phyloP scores from a whole-genome alignment of 2,329 filamentous ascomycete genomes.

The Ustulina deusta region DNA sequence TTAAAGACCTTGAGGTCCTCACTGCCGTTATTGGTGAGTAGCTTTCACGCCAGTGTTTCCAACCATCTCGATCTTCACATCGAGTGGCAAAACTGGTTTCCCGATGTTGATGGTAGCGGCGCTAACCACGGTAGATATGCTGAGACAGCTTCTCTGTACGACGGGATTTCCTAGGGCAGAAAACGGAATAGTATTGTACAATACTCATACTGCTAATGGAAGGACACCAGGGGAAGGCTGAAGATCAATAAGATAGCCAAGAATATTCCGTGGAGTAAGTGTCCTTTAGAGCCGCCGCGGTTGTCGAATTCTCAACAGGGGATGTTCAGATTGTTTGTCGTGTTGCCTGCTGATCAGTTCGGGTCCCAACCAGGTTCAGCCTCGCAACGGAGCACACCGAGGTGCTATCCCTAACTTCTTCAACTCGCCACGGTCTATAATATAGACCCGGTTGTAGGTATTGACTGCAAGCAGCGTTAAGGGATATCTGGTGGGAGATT shows the following conservation, averaged over 20 bases:
- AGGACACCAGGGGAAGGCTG: constrained; percentile 17
- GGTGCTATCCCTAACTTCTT: not conserved
- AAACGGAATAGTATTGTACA: constrained; percentile 6
- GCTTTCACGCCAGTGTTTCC: constrained; percentile 66
- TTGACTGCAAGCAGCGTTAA: not conserved
- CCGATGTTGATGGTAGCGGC: too few species aligned
- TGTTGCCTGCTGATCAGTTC: constrained; percentile 10
- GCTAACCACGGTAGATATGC: too few species aligned
- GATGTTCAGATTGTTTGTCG: not conserved
- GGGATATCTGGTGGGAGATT: not conserved
- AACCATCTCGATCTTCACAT: constrained; percentile 60
- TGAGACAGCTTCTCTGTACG: not conserved
- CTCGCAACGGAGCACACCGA: constrained; percentile 3
- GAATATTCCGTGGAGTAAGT: not conserved
- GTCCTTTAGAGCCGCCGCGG: not conserved
- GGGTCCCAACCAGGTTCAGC: constrained; percentile 13
- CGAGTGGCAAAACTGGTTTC: constrained; percentile 56
- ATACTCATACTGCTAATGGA: constrained; percentile 22
- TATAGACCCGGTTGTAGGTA: not conserved
- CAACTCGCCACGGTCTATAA: not conserved
- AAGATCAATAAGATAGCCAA: constrained; percentile 21
- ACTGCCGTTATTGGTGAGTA: constrained; percentile 64
- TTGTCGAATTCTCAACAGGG: constrained; percentile 9
- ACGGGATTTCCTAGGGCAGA: not conserved
- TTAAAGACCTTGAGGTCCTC: constrained; percentile 63